Evolutionary conservation across 768 basidiomycete genomes (phyloP).

Genomic region (Pisolithus microcarpus): DNA sequence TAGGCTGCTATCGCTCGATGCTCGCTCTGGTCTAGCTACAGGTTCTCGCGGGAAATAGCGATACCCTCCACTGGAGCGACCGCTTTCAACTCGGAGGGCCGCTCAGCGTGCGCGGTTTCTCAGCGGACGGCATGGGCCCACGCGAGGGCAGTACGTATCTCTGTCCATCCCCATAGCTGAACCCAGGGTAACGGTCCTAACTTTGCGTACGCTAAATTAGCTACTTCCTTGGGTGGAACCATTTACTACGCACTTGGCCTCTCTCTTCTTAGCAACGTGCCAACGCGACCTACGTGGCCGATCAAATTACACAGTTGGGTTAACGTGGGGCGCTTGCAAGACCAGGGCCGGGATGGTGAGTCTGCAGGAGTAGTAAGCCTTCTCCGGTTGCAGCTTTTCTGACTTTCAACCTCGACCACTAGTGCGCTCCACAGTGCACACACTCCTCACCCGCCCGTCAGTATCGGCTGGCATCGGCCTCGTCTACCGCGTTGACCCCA

Average conservation of each 20-base stretch:
- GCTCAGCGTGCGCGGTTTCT: constrained; percentile 72
- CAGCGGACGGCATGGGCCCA: constrained; percentile 69
- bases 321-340: constrained; percentile 57
- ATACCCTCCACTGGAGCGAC: constrained; percentile 55
- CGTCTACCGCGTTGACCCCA: constrained; percentile 74
- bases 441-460: constrained; percentile 38
- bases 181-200: not conserved
- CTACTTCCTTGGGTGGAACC: constrained; percentile 82
- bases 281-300: constrained; percentile 73
- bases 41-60: constrained; percentile 44
- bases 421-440: constrained; percentile 7
- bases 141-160: constrained; percentile 55
- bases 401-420: not conserved
- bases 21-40: constrained; percentile 65
- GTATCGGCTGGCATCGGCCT: constrained; percentile 78
- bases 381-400: constrained; percentile 12
- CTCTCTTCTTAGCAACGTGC: constrained; percentile 70
- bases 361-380: constrained; percentile 36
- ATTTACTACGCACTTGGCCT: constrained; percentile 72
- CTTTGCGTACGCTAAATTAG: constrained; percentile 30
- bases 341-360: not conserved
- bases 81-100: constrained; percentile 93
- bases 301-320: constrained; percentile 73
- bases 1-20: constrained; percentile 73
- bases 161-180: not conserved